Base-by-base conservation (phyloP, 768 basidiomycete genomes). In the Boletellus sp. region DNA sequence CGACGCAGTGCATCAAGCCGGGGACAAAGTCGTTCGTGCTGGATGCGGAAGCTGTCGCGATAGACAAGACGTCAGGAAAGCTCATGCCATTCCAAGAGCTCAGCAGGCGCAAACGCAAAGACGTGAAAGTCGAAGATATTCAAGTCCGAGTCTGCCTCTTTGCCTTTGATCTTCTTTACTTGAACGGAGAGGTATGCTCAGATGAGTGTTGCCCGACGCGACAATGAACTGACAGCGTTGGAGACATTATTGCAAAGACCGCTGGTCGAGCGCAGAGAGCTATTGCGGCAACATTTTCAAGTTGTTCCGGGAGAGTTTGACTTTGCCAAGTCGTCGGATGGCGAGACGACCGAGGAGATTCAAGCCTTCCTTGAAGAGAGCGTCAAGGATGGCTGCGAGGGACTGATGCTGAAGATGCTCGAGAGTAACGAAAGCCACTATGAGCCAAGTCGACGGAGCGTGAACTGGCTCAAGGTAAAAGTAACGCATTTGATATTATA, bases 351-450 rank as follows among this genome's bases (percentile, higher is more conserved):
- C 5, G 96, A 99, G 20, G 94, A 96, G 61, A 97, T 99, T 41
- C 93, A 96, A 63, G 66, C 78, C 2, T 98, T 99, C 77, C 73
- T 99, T 9, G 95, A 98, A 64, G 90, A 94, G 57, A 94, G 90
- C 67, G 91, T 99, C 57, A 97, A 94, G 66, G 96, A 98, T 64
- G 94, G 95, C 2, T 98, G 96, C 65, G 96, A 99, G 68, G 96
- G 96, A 10, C 79, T 99, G 40, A 99, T 99, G 96, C 92, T 99
- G 51, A 99, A 99, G 74, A 95, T 96, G 93, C 73, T 99, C 16
- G 91, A 95, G 36, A 87, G 81, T 40, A 87, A 92, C 34, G 90
- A 87, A 7, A 91, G 93, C 67, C 90, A 80, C 60, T 99, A 99
- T 64, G 94, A 97, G 69, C 96, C 96, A 9, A 95, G 92, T 67